Evolutionary conservation across 345 rosid genomes (phyloP).

Genomic region (Litchi chinensis): DNA sequence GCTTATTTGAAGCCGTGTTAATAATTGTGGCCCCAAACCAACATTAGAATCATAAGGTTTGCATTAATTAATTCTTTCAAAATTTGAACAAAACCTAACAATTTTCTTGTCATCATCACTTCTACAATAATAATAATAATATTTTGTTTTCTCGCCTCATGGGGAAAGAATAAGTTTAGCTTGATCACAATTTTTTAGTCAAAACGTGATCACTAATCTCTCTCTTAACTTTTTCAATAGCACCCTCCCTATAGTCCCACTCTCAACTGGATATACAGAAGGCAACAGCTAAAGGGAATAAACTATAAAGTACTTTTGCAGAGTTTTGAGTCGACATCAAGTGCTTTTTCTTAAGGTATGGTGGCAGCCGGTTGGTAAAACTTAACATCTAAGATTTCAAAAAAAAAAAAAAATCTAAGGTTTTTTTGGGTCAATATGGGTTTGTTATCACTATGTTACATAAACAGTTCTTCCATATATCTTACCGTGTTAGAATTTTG

Average conservation of each 20-base stretch:
- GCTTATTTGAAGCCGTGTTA: too few species aligned
- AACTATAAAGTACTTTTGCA: background rate
- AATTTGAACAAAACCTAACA: background rate
- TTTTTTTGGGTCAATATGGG: background rate
- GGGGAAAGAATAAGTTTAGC: background rate
- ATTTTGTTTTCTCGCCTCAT: background rate
- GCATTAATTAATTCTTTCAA: background rate
- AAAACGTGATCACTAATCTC: background rate
- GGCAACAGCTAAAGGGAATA: background rate
- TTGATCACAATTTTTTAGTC: background rate
- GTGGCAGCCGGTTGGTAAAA: slow-evolving; percentile 14
- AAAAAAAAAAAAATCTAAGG: too few species aligned
- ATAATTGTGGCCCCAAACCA: background rate
- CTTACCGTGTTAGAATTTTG: too few species aligned
- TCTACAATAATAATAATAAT: background rate
- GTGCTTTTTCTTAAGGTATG: background rate
- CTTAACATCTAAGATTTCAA: background rate
- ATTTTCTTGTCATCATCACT: background rate
- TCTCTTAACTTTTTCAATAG: background rate
- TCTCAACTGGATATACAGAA: background rate
- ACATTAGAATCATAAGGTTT: background rate
- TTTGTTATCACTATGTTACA: background rate
- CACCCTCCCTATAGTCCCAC: background rate
- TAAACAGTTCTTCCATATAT: too few species aligned
- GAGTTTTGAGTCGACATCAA: background rate